Base-by-base conservation (phyloP, 495 filamentous ascomycete species). In the Aspergillus panamensis region DNA sequence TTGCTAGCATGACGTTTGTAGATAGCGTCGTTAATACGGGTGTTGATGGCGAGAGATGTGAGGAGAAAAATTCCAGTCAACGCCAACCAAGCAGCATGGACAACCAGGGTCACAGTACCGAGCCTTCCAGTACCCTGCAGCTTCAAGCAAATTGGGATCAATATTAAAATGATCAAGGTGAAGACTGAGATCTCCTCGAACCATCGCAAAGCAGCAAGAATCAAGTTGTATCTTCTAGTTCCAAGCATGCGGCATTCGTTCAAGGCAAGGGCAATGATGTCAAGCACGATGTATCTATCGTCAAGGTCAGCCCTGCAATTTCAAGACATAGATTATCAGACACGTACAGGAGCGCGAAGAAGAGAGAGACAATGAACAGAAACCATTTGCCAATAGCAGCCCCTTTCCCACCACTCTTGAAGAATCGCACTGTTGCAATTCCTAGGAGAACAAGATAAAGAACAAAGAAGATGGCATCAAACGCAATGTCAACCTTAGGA, bases 381-480 rank as follows among this genome's bases (percentile, higher is more conserved):
- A 65, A 47, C 62, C 62, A 65, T 16, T 44, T 51, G 7, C 10
- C 19, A 1, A 59, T 6, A 0, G 51, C 33, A 21, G 20, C 40
- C 4, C 33, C 48, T 21, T 57, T 57, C 21, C 16, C 21, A 30
- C 51, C 53, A 52, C 51, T 64, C 55, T 44, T 50, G 21, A 57
- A 16, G 1, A 54, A 31, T 0, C 56, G 43, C 6, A 56, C 2
- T 0, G 30, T 32, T 0, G 48, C 19, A 29, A 57, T 10, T n/a
- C 14, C 53, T 31, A 53, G 47, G 12, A 62, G 29, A 3, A 29
- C 55, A 12, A 60, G 8, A 10, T 53, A 63, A 1, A 61, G 42
- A 40, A 63, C 32, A 8, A 59, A 55, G 52, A 61, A 61, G 20
- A 66, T 42, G n/a, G 59, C 58, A 43, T 57, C 49, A 29, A 63